Evolutionary conservation across 2,329 filamentous ascomycete genomes (phyloP).

Genomic region (Nectriaceae sp.): DNA sequence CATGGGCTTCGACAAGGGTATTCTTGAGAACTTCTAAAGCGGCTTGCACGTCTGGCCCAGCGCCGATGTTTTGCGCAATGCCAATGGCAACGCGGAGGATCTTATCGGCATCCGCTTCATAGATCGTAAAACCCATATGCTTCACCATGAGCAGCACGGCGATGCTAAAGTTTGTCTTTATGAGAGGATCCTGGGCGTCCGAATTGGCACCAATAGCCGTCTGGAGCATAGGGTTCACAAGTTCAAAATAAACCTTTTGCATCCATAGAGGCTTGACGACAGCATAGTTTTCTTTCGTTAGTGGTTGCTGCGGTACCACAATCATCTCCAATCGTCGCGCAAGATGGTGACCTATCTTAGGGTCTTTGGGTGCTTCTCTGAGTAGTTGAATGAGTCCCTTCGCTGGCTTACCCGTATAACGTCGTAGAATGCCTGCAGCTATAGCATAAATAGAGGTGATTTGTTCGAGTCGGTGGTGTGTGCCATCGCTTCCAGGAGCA

Average conservation of each 20-base stretch:
- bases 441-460: constrained; percentile 38
- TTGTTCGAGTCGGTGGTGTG: constrained; percentile 23
- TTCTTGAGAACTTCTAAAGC: constrained; percentile 51
- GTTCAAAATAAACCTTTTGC: constrained; percentile 51
- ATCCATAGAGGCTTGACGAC: constrained; percentile 47
- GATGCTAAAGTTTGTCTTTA: constrained; percentile 45
- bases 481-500: constrained; percentile 10
- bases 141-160: constrained; percentile 51
- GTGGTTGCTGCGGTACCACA: constrained; percentile 40
- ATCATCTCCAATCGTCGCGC: constrained; percentile 45
- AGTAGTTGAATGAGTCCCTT: constrained; percentile 38
- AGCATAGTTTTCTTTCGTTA: constrained; percentile 45
- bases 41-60: constrained; percentile 46
- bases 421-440: constrained; percentile 39
- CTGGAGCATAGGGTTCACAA: constrained; percentile 47
- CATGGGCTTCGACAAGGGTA: constrained; percentile 48
- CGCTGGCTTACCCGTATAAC: constrained; percentile 39
- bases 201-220: constrained; percentile 38
- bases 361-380: constrained; percentile 35
- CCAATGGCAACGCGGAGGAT: constrained; percentile 53
- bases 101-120: constrained; percentile 50
- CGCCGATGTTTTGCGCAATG: constrained; percentile 43
- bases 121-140: constrained; percentile 52
- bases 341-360: constrained; percentile 39
- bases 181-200: constrained; percentile 27